These are phyloP conservation scores for Bruguiera sexangula DNA, from an alignment of 345 rosid species.

Conservation along the genomic window DNA sequence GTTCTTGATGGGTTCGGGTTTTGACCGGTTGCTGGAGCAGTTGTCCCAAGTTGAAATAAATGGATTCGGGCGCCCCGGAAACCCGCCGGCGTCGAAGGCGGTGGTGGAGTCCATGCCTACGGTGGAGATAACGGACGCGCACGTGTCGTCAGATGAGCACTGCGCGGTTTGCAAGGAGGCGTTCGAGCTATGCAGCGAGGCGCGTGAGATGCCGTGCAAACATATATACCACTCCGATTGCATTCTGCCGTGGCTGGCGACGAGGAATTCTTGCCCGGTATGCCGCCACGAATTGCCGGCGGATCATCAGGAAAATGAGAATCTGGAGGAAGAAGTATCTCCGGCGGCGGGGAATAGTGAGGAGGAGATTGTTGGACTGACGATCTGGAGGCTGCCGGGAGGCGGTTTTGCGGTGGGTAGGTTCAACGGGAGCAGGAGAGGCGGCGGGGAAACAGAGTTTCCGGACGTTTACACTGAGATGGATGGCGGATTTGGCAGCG, in stretches of 20 bases:
- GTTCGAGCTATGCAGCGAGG: constrained; percentile 50
- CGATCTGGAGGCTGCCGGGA: constrained; percentile 73
- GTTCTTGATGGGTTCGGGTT: constrained; percentile 69
- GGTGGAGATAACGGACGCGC: constrained; percentile 40
- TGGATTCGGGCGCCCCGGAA: constrained; percentile 48
- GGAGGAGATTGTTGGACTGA: constrained; percentile 52
- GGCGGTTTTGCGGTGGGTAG: constrained; percentile 78
- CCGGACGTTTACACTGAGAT: constrained; percentile 65
- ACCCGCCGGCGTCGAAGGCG: constrained; percentile 66
- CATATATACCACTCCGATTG: constrained; percentile 69
- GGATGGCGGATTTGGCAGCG: constrained; percentile 56
- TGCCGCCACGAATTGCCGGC: constrained; percentile 61
- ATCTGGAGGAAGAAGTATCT: background rate
- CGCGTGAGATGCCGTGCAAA: constrained; percentile 76
- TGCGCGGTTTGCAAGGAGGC: constrained; percentile 71
- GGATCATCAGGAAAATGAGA: constrained; percentile 21
- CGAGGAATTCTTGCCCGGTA: constrained; percentile 64
- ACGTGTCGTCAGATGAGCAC: constrained; percentile 40
- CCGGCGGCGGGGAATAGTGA: background rate
- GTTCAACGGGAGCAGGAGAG: constrained; percentile 42
- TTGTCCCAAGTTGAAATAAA: constrained; percentile 54
- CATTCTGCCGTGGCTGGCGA: constrained; percentile 64
- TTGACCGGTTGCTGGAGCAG: constrained; percentile 62
- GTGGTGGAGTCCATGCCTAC: constrained; percentile 58
- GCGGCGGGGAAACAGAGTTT: constrained; percentile 35